A percentile compares a stretch with the other conserved stretches of the same genome.
Evolutionary conservation across 148 eudicot genomes (phyloP).

Genomic region (Salicornia ramosissima): DNA sequence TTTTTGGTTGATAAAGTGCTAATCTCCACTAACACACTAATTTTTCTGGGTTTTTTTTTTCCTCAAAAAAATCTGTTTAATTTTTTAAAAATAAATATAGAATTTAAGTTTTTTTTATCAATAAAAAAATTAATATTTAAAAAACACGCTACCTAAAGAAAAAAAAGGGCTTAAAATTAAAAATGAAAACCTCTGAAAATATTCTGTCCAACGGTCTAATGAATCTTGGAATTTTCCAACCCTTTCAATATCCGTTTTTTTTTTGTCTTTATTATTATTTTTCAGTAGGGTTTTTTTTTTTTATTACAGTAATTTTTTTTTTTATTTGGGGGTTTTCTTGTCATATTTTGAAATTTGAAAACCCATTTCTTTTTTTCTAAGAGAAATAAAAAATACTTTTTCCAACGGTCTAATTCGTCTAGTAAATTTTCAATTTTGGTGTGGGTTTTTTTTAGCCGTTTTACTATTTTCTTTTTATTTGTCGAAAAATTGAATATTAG

Average conservation of each 20-base stretch:
- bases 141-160: no score
- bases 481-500: neutral
- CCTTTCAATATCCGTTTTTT: neutral
- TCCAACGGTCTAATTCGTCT: constrained; percentile 10
- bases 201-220: neutral
- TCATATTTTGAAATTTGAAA: neutral
- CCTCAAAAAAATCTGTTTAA: neutral
- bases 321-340: neutral
- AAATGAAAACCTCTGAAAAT: neutral
- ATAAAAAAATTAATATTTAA: neutral
- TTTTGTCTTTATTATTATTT: neutral
- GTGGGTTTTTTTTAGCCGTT: no score
- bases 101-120: neutral
- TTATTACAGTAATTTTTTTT: no score
- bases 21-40: neutral
- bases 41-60: neutral
- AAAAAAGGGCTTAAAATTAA: no score
- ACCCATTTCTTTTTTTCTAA: neutral
- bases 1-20: neutral
- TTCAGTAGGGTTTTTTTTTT: neutral
- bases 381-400: neutral
- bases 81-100: no score
- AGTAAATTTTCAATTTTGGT: constrained; percentile 4
- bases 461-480: neutral
- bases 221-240: neutral